Evolutionary conservation across 768 basidiomycete species (phyloP).

Genomic region (Leccinellum rugosiceps): DNA sequence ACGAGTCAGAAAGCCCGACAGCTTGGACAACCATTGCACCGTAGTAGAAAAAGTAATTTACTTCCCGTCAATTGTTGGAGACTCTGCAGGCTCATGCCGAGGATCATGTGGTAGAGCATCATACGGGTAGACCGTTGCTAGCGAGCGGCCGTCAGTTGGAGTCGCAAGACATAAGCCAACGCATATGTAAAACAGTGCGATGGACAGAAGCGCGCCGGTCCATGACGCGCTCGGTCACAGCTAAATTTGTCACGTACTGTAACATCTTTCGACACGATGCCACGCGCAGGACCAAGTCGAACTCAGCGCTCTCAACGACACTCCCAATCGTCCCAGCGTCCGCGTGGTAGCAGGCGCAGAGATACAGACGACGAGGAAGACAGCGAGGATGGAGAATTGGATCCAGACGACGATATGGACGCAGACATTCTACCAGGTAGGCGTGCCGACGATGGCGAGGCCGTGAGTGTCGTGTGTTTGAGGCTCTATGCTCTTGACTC

Average conservation of each 20-base stretch:
- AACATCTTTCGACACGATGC: slow-evolving; percentile 21
- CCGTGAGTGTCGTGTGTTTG: slow-evolving; percentile 6
- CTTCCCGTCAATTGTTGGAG: slow-evolving; percentile 73
- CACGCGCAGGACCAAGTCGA: slow-evolving; percentile 32
- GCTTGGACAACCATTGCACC: slow-evolving; percentile 63
- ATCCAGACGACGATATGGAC: slow-evolving; percentile 28
- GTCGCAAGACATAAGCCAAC: neutral
- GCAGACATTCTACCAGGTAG: slow-evolving; percentile 31
- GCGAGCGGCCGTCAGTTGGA: neutral
- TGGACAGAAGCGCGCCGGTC: no score
- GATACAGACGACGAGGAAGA: slow-evolving; percentile 35
- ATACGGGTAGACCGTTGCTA: slow-evolving; percentile 61
- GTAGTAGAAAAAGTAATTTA: slow-evolving; percentile 69
- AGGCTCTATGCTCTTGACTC: neutral
- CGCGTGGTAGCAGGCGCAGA: slow-evolving; percentile 22
- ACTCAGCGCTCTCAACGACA: slow-evolving; percentile 38
- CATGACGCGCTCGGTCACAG: slow-evolving; percentile 17
- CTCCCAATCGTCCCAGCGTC: slow-evolving; percentile 36
- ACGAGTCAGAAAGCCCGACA: slow-evolving; percentile 66
- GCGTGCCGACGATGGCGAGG: slow-evolving; percentile 19
- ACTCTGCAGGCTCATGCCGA: slow-evolving; percentile 64
- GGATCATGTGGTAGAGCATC: slow-evolving; percentile 59
- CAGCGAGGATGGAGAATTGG: slow-evolving; percentile 27
- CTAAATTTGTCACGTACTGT: neutral
- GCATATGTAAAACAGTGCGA: no score